Base-by-base conservation (phyloP, 2,329 filamentous ascomycete genomes). In the Thielaviopsis punctulata region DNA sequence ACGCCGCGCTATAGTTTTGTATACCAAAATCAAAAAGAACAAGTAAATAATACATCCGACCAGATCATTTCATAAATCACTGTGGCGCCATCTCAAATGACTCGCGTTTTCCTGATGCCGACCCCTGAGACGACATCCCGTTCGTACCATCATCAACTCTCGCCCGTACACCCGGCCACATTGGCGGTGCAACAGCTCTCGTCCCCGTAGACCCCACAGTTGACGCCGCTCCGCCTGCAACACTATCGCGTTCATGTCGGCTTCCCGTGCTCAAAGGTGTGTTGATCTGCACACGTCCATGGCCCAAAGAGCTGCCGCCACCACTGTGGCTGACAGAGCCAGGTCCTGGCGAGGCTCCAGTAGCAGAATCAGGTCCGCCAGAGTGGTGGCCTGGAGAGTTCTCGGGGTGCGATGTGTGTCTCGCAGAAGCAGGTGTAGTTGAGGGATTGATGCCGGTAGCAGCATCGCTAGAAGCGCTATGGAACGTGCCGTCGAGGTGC, bases 81-180 rank as follows among this genome's bases (percentile, higher is more conserved):
- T 15, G 30, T 15, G 5, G 30, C 13, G 30, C 30, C 13, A 36
- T 36, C 13, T 36, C 30, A 36, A 36, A 15, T 15, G 30, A 36
- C 30, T 36, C 30, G 10, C 30, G 13, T 15, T 7, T 12, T 36
- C 30, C 30, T 15, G 30, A 36, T n/a, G n/a, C 30, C 10, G 30
- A 36, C 2, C 30, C 30, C 10, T 33, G 39, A 13, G 48, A 43
- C 18, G 48, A 36, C n/a, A 33, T 33, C 2, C 45, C 30, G 7
- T 15, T 36, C 30, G 13, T 43, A n/a, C 46, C 49, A 19, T 21
- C 19, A 25, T 51, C 43, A 10, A 47, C 25, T 7, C 49, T 43
- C 23, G 49, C 25, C 9, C 46, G 49, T 7, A 51, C 48, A 9
- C 48, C 48, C 6, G 48, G 53, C 53, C 53, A 55, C 53, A 55